Evolutionary conservation across 2,329 filamentous ascomycete species (phyloP).

Genomic region (Tolypocladium paradoxum): DNA sequence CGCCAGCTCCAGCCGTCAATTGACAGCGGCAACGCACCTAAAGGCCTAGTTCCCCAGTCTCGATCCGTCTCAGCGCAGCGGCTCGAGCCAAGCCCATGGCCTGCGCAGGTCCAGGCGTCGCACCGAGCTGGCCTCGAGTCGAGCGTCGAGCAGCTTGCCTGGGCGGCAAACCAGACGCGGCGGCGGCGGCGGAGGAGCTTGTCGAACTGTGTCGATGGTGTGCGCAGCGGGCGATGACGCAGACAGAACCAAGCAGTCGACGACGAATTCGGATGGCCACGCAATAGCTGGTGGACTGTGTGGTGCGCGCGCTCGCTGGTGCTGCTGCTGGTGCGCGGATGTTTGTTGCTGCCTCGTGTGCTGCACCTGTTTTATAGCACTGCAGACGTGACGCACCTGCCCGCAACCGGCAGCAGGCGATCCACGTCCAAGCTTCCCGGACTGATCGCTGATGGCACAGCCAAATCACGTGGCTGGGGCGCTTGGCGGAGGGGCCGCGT

Average conservation of each 20-base stretch:
- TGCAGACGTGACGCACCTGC: neutral
- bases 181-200: neutral
- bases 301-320: neutral
- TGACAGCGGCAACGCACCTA: constrained; percentile 11
- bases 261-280: neutral
- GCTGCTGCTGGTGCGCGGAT: neutral
- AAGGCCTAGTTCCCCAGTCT: constrained; percentile 17
- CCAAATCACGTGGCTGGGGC: neutral
- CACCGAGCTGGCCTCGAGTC: neutral
- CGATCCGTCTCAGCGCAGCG: constrained; percentile 17
- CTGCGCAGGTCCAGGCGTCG: constrained; percentile 5
- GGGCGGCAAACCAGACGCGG: neutral
- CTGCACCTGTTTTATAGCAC: neutral
- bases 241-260: neutral
- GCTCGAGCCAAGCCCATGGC: constrained; percentile 24
- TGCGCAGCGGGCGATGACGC: neutral
- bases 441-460: neutral
- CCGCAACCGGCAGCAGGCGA: neutral
- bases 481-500: neutral
- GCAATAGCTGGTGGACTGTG: neutral
- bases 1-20: neutral
- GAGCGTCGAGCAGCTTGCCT: neutral
- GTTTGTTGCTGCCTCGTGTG: neutral
- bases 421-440: neutral
- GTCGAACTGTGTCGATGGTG: neutral